A percentile compares a stretch with the other conserved stretches of the same genome.
These are phyloP conservation scores for Lentinus polychrous DNA, from an alignment of 1,284 basidiomycete genomes.

Conservation along the genomic window DNA sequence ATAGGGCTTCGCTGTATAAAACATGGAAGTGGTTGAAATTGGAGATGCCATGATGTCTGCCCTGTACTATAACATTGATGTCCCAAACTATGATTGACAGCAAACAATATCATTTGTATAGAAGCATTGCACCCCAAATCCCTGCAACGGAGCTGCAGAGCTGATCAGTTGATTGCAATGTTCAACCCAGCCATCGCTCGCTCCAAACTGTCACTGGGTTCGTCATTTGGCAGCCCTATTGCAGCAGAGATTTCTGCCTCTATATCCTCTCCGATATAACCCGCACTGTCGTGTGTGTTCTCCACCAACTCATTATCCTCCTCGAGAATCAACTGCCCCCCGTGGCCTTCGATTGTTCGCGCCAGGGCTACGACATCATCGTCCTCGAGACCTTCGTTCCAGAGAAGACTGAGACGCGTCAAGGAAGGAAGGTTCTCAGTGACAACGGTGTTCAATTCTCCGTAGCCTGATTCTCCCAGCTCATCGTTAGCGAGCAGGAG, in stretches of 20 bases:
- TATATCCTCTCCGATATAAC: conserved; percentile 31
- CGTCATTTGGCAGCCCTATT: conserved; percentile 26
- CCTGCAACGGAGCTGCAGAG: no score
- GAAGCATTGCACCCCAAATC: no score
- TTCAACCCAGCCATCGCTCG: neutral
- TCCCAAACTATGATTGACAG: no score
- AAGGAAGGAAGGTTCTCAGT: conserved; percentile 50
- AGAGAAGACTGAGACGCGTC: conserved; percentile 75
- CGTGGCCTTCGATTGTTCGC: conserved; percentile 62
- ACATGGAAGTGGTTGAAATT: neutral
- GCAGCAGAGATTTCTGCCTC: conserved; percentile 23
- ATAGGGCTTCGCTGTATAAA: conserved; percentile 2
- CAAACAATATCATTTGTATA: no score
- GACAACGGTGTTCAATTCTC: conserved; percentile 63
- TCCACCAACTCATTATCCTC: conserved; percentile 80
- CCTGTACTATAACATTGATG: no score
- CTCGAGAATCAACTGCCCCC: conserved; percentile 48
- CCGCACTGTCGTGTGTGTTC: conserved; percentile 48
- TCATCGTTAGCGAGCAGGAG: conserved; percentile 90
- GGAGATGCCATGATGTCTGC: neutral
- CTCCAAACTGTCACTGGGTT: neutral
- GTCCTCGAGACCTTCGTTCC: conserved; percentile 78
- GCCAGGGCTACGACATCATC: conserved; percentile 63
- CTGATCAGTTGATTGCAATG: neutral
- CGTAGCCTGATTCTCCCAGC: conserved; percentile 66